These are phyloP conservation scores for Auricularia cornea DNA, from an alignment of 768 basidiomycete species.

Conservation along the genomic window DNA sequence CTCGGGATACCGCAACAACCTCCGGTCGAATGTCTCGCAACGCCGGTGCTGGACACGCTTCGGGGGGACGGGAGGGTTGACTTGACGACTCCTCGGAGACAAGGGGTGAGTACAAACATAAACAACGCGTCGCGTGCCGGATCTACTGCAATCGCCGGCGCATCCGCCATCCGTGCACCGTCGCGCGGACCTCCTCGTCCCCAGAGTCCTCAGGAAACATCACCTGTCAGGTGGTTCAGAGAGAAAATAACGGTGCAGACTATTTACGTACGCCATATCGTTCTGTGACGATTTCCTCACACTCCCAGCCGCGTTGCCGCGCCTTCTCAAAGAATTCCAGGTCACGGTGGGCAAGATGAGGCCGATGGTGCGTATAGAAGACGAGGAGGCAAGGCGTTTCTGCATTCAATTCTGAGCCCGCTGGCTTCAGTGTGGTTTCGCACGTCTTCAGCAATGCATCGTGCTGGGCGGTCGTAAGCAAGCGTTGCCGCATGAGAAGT, in stretches of 20 bases:
- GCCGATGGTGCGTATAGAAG: conserved; percentile 85
- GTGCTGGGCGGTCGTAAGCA: conserved; percentile 42
- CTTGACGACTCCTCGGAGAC: no score
- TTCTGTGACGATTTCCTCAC: conserved; percentile 57
- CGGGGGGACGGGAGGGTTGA: no score
- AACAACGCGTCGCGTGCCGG: no score
- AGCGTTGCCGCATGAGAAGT: conserved; percentile 9
- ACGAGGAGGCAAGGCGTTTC: conserved; percentile 49
- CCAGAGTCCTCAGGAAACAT: conserved; percentile 91
- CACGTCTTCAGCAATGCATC: conserved; percentile 73
- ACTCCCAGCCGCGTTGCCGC: conserved; percentile 54
- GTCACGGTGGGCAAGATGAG: conserved; percentile 73
- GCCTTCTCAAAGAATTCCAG: conserved; percentile 74
- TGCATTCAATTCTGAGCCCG: conserved; percentile 10
- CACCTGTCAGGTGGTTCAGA: conserved; percentile 35
- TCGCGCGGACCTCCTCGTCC: conserved; percentile 64
- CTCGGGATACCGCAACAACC: no score
- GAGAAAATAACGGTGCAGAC: not conserved
- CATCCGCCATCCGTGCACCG: conserved; percentile 82
- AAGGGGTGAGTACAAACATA: no score
- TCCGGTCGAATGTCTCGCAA: no score
- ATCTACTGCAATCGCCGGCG: not conserved
- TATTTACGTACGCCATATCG: conserved; percentile 54
- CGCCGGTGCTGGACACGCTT: no score
- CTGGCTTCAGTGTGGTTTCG: conserved; percentile 23